Evolutionary conservation across 1,284 basidiomycete genomes (phyloP).

Genomic region (Tremellales sp.): DNA sequence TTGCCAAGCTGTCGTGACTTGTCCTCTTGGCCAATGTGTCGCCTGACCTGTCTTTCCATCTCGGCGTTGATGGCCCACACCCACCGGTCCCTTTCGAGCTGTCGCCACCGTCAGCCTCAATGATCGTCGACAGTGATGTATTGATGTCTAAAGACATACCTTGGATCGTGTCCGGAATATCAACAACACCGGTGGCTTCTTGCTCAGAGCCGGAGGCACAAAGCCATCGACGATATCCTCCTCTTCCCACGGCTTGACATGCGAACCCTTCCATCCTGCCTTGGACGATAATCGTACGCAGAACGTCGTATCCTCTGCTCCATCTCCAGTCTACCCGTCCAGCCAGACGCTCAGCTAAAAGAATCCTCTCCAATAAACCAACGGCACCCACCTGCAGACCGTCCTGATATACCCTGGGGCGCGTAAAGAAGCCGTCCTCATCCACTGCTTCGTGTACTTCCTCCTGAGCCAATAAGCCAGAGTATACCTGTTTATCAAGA

Average conservation of each 20-base stretch:
- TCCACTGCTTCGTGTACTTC: slow-evolving; percentile 29
- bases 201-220: slow-evolving; percentile 26
- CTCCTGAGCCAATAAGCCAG: slow-evolving; percentile 41
- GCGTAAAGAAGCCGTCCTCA: slow-evolving; percentile 20
- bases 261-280: no score
- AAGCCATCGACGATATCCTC: slow-evolving; percentile 13
- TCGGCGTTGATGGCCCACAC: slow-evolving; percentile 47
- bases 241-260: slow-evolving; percentile 38
- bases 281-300: slow-evolving; percentile 26
- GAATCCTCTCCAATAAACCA: background rate
- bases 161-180: slow-evolving; percentile 44
- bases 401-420: slow-evolving; percentile 43
- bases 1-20: slow-evolving; percentile 29
- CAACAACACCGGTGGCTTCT: slow-evolving; percentile 26
- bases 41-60: slow-evolving; percentile 42
- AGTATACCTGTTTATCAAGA: slow-evolving; percentile 31
- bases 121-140: slow-evolving; percentile 2
- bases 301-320: slow-evolving; percentile 44
- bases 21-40: slow-evolving; percentile 29
- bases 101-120: background rate
- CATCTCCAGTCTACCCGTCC: slow-evolving; percentile 28
- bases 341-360: background rate
- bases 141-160: slow-evolving; percentile 27
- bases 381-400: slow-evolving; percentile 33
- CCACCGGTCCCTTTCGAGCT: slow-evolving; percentile 50